Percentiles rank a stretch among this genome's conserved stretches.
Evolutionary conservation across 2,329 filamentous ascomycete species (phyloP).

Genomic region (Nemania bipapillata): DNA sequence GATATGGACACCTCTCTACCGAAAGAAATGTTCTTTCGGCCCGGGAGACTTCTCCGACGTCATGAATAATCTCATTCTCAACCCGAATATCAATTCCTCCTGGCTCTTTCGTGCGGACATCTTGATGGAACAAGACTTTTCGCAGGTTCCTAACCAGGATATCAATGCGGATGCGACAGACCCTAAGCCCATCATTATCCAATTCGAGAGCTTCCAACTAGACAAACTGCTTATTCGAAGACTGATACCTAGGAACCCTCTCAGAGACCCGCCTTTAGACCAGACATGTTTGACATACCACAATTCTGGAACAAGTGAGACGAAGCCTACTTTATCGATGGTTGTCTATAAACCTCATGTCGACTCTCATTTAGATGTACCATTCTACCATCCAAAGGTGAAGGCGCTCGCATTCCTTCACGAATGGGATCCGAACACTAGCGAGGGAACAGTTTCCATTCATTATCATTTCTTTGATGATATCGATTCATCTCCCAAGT

Average conservation of each 20-base stretch:
- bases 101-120: conserved; percentile 84
- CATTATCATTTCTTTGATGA: conserved; percentile 67
- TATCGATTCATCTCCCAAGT: conserved; percentile 55
- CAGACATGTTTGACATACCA: conserved; percentile 84
- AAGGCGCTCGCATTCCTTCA: conserved; percentile 80
- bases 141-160: conserved; percentile 49
- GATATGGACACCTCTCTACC: conserved; percentile 66
- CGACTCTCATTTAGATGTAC: conserved; percentile 69
- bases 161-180: conserved; percentile 46
- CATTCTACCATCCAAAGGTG: conserved; percentile 88
- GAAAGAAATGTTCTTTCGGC: conserved; percentile 70
- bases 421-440: conserved; percentile 63
- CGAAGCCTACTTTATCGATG: conserved; percentile 62
- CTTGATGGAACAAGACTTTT: conserved; percentile 63
- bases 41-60: conserved; percentile 71
- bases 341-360: conserved; percentile 84
- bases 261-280: conserved; percentile 77
- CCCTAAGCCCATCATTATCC: conserved; percentile 53
- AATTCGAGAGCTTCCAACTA: conserved; percentile 60
- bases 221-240: conserved; percentile 76
- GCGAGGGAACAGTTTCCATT: conserved; percentile 65
- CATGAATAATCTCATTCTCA: conserved; percentile 79
- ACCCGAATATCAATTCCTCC: conserved; percentile 81
- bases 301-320: conserved; percentile 47
- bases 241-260: conserved; percentile 83